Base-by-base conservation (phyloP, 2,329 filamentous ascomycete species). In the Verticillium nubilum region DNA sequence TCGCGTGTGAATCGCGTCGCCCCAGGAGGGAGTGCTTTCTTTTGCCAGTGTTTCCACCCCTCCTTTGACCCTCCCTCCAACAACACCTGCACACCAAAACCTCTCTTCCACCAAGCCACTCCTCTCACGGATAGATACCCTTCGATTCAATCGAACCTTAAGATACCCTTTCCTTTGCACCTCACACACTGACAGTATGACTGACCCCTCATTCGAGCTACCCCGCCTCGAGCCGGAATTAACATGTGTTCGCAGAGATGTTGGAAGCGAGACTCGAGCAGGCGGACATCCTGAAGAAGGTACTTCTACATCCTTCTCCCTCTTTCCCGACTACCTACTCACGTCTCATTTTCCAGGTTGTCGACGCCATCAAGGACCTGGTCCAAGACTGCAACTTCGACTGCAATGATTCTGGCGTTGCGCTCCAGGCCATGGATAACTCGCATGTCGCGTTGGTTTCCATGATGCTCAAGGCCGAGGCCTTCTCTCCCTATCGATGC, bases 301-400 rank as follows among this genome's bases (percentile, higher is more conserved):
- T 94, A 12, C 5, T n/a, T n/a, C n/a, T n/a, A 17, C 52, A 27
- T 27, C 42, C 33, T 55, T 47, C 19, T 50, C 12, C 31, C 27
- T 15, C 23, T 35, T 23, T 37, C 53, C 29, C 28, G 5, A 3
- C 55, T 54, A n/a, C 50, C 17, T 5, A 27, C 17, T 23, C 52
- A 7, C 12, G 1, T 17, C 17, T 57, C n/a, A 52, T 62, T 29
- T 64, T 33, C 37, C 67, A 97, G 92, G 91, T 98, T 64, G 93
- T 99, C 71, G 96, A 99, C 75, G 92, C 96, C 69, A 97, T 99
- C 87, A 98, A 97, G 80, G 95, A 99, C 72, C 87, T 99, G 57
- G 95, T 99, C 58, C 95, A 98, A 78, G 95, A 99, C 80, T 99
- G 95, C 88, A 99, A 99, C 81, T 99, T 99, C 80, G 95, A 99